phyloP scores from a whole-genome alignment of 192 early-diverging fungal genomes.

The Coemansia sp. region DNA sequence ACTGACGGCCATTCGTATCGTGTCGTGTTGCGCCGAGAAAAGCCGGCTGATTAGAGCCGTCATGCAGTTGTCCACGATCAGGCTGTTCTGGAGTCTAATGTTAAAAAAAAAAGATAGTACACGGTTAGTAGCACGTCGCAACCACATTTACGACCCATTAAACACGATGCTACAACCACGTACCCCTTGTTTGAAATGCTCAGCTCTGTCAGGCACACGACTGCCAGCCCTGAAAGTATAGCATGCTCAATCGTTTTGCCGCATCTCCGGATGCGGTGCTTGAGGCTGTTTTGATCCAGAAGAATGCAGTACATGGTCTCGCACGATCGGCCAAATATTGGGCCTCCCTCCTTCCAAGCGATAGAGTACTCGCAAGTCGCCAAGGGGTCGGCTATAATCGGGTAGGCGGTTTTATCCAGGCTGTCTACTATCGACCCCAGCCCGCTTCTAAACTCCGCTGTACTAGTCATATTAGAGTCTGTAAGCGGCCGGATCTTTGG shows the following conservation, averaged over 20 bases:
- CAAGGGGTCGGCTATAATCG: slow-evolving; percentile 17
- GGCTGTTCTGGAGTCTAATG: slow-evolving; percentile 27
- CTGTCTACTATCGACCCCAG: background rate
- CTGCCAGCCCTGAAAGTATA: slow-evolving; percentile 21
- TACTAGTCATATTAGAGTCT: slow-evolving; percentile 19
- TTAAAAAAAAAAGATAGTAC: background rate
- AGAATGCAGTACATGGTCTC: slow-evolving; percentile 28
- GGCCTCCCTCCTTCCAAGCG: slow-evolving; percentile 30
- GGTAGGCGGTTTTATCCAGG: slow-evolving; percentile 15
- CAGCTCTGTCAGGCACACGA: slow-evolving; percentile 36
- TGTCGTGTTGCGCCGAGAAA: slow-evolving; percentile 21
- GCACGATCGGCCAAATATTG: slow-evolving; percentile 31
- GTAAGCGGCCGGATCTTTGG: slow-evolving; percentile 3
- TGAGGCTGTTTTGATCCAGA: background rate
- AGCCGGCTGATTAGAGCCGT: slow-evolving; percentile 20
- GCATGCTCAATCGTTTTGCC: slow-evolving; percentile 10
- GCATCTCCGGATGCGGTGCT: slow-evolving; percentile 13
- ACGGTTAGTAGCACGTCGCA: background rate
- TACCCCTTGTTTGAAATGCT: slow-evolving; percentile 38
- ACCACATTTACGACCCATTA: background rate
- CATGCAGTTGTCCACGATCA: slow-evolving; percentile 33
- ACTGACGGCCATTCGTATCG: slow-evolving; percentile 23
- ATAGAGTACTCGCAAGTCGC: slow-evolving; percentile 7
- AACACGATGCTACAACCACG: background rate
- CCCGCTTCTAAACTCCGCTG: background rate